Evolutionary conservation across 257 asterid species (phyloP), one percentile per base, ranked within the genome.

Genomic region (Ehretia macrophylla): DNA sequence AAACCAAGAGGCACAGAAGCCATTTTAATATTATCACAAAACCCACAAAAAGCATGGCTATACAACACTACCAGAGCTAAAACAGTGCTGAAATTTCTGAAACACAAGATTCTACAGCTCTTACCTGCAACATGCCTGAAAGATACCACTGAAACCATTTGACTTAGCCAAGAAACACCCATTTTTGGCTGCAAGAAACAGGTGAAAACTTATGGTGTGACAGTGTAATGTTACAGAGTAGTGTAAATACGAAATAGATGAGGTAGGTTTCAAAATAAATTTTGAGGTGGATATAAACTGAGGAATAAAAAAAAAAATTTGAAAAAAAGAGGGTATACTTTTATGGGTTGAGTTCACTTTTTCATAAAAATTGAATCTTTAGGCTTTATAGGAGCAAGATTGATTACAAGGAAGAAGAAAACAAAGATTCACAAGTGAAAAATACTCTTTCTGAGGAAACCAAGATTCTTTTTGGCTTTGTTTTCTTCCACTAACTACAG

Each of bases 1-100:
- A 81, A 84, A 50, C 92, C 92, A 54, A 78, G 72, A 67, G 87
- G 83, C 32, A 76, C 80, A 10, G 89, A 72, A 21, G 69, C 76
- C 72, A 70, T 57, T 38, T 72, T 35, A 17, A 51, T 71, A 66
- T 63, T 75, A 75, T 66, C 77, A 78, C 77, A 83, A 57, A 55
- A 59, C 3, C 76, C 83, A 48, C 61, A 68, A 73, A 61, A 59
- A n/a, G 60, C 59, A 63, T 60, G 50, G 62, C 45, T 76, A 64
- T 63, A 64, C 14, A 74, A 48, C 58, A 76, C 61, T 4, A 77
- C 47, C 50, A 72, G 18, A 47, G 69, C 40, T 49, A 52, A 53
- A 39, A 55, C 48, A 67, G 14, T 23, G 16, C 44, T n/a, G 66
- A 55, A 60, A 64, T 62, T 23, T 52, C 58, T 53, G 61, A 51